A percentile compares a stretch with the other conserved stretches of the same genome.
phyloP scores from a whole-genome alignment of 768 basidiomycete species.

The Neoboletus brunneissimus region DNA sequence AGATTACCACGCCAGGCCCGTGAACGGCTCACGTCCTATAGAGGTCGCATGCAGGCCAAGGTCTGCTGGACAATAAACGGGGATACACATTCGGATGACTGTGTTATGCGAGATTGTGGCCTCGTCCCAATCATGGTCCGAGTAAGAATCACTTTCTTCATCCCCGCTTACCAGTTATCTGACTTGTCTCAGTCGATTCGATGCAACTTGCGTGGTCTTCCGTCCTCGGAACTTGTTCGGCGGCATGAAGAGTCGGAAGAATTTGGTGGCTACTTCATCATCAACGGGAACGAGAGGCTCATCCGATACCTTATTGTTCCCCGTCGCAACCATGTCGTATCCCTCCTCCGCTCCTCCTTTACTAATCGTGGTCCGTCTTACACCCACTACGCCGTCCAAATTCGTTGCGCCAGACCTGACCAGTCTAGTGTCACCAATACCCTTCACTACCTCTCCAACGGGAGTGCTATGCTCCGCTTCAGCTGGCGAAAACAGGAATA shows the following conservation, averaged over 20 bases:
- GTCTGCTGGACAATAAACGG: constrained; percentile 76
- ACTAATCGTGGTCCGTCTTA: constrained; percentile 91
- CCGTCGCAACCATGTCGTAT: constrained; percentile 91
- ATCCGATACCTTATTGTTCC: constrained; percentile 97
- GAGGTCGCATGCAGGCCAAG: constrained; percentile 84
- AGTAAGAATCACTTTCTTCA: constrained; percentile 47
- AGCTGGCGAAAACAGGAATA: constrained; percentile 98
- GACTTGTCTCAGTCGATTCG: constrained; percentile 64
- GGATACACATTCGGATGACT: constrained; percentile 63
- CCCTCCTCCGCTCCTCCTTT: constrained; percentile 89
- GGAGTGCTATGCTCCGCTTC: constrained; percentile 95
- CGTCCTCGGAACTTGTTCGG: constrained; percentile 81
- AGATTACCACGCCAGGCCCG: constrained; percentile 58
- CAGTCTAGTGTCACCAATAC: constrained; percentile 93
- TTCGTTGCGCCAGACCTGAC: constrained; percentile 91
- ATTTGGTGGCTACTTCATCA: constrained; percentile 97
- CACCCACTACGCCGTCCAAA: constrained; percentile 91
- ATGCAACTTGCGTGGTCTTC: constrained; percentile 85
- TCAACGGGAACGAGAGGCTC: constrained; percentile 98
- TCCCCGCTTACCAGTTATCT: neutral
- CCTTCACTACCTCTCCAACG: constrained; percentile 96
- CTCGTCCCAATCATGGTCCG: constrained; percentile 95
- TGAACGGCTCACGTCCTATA: constrained; percentile 89
- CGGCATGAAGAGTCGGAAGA: constrained; percentile 97
- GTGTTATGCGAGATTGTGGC: constrained; percentile 81